These are phyloP conservation scores for Mallotus japonicus DNA, from an alignment of 441 rosid species.

Conservation along the genomic window DNA sequence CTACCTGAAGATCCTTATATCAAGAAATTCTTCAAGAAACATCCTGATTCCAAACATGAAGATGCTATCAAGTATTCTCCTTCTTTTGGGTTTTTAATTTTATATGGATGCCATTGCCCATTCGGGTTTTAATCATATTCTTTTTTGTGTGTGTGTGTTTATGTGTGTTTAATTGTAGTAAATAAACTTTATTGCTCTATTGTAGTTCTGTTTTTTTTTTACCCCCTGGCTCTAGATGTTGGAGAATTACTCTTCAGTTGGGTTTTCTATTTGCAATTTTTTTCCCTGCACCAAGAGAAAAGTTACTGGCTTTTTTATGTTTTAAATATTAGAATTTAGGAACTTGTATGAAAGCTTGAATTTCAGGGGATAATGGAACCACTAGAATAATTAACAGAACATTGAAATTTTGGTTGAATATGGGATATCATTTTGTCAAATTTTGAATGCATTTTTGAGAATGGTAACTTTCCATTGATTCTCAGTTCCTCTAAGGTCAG, in stretches of 20 bases:
- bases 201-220: neutral
- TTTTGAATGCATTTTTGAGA: neutral
- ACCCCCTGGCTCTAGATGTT: neutral
- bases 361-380: neutral
- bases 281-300: neutral
- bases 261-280: neutral
- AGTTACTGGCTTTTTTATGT: neutral
- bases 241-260: neutral
- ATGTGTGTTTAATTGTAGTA: too few relatives aligned
- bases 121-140: neutral
- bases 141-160: too few relatives aligned
- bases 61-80: constrained; percentile 62
- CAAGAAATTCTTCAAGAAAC: constrained; percentile 54
- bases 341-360: neutral
- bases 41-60: constrained; percentile 50
- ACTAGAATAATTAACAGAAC: neutral
- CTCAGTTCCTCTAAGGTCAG: neutral
- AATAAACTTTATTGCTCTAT: too few relatives aligned
- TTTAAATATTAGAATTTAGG: neutral
- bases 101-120: neutral
- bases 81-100: neutral
- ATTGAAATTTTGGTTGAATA: neutral
- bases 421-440: neutral
- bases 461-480: constrained; percentile 8
- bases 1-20: constrained; percentile 80